These are phyloP conservation scores for Penstemon newberryi DNA, from an alignment of 257 asterid species.

Conservation along the genomic window DNA sequence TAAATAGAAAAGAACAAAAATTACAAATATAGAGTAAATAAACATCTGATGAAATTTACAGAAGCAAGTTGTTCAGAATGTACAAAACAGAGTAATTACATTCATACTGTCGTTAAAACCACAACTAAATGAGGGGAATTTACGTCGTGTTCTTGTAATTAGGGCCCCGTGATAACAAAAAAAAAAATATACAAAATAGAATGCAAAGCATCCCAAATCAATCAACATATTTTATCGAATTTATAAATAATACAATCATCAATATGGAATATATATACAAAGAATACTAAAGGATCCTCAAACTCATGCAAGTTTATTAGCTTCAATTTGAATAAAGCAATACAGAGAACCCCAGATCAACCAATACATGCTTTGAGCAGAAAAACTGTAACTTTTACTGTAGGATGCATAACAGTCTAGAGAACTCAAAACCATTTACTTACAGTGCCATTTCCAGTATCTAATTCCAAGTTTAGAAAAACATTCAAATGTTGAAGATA, in stretches of 20 bases:
- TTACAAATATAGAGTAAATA: too few species aligned
- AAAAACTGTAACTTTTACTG: not conserved
- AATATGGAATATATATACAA: not conserved
- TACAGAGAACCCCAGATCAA: slow-evolving; percentile 1
- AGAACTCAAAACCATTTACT: slow-evolving; percentile 3
- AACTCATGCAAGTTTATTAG: slow-evolving; percentile 13
- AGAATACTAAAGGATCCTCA: not conserved
- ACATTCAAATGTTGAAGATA: not conserved
- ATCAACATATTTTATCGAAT: not conserved
- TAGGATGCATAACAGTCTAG: not conserved
- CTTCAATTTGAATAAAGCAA: not conserved
- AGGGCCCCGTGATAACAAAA: too few species aligned
- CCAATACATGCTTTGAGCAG: not conserved
- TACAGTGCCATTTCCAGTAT: not conserved
- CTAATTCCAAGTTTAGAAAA: not conserved
- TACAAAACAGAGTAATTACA: too few species aligned
- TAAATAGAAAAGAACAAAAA: too few species aligned
- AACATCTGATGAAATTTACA: too few species aligned
- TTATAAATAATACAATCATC: slow-evolving; percentile 2
- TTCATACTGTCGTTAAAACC: too few species aligned
- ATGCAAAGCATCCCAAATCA: not conserved
- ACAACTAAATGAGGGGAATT: too few species aligned
- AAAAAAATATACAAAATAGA: too few species aligned
- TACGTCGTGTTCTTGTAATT: too few species aligned
- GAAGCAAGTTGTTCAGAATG: too few species aligned